Conservation (phyloP, 306 rosid species). For the Sicyos baderoa region DNA sequence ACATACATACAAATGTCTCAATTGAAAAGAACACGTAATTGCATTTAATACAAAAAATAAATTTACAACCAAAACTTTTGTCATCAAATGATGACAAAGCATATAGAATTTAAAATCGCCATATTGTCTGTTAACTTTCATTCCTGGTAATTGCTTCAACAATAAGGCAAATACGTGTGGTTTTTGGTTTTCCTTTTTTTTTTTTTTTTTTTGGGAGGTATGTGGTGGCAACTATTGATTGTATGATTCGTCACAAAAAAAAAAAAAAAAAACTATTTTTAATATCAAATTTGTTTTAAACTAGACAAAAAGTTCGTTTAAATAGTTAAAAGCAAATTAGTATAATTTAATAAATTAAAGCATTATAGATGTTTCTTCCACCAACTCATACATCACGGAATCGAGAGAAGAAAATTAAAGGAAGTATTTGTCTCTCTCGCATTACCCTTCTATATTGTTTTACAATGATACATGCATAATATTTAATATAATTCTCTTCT, state of each 20-base stretch:
- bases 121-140: slow-evolving; percentile 4
- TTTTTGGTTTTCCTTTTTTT: neutral
- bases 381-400: no score
- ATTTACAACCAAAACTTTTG: slow-evolving; percentile 7
- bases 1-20: neutral
- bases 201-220: neutral
- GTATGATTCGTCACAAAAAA: no score
- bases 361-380: no score
- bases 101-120: neutral
- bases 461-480: no score
- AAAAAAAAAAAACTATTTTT: no score
- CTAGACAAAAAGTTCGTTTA: neutral
- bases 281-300: neutral
- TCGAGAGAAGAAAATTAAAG: no score
- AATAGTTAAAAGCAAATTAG: neutral
- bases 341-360: no score
- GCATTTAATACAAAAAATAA: neutral
- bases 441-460: no score
- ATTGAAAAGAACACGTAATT: neutral
- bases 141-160: slow-evolving; percentile 13
- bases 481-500: no score
- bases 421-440: no score
- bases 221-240: neutral
- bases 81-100: slow-evolving; percentile 8
- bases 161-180: slow-evolving; percentile 12